These are phyloP conservation scores for Rostrohypoxylon terebratum DNA, from an alignment of 495 filamentous ascomycete genomes.

Conservation along the genomic window DNA sequence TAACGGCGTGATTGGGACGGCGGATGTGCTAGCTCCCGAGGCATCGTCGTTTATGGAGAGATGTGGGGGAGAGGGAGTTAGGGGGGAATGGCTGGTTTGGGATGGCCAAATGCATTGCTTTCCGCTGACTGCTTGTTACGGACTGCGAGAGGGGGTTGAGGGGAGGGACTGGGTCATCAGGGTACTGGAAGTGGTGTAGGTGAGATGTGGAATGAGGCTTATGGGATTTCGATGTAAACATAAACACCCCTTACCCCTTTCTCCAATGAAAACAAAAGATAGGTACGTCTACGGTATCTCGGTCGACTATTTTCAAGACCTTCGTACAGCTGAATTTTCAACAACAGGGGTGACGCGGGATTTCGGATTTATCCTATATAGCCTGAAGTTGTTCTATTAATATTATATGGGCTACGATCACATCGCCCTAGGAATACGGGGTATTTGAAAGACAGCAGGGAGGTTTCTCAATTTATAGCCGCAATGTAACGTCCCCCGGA, in stretches of 20 bases:
- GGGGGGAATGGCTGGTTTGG: too few relatives aligned
- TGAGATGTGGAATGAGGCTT: too few relatives aligned
- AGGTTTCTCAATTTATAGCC: constrained; percentile 14
- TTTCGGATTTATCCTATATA: constrained; percentile 38
- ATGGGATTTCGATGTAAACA: background rate
- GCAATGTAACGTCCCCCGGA: constrained; percentile 43
- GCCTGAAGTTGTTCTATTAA: constrained; percentile 40
- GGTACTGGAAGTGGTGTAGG: background rate
- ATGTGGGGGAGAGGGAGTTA: background rate
- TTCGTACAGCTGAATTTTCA: background rate
- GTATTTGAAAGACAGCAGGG: constrained; percentile 16
- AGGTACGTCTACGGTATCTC: background rate
- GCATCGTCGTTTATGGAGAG: background rate
- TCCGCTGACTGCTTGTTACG: too few relatives aligned
- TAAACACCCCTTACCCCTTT: background rate
- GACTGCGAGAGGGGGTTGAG: constrained; percentile 42
- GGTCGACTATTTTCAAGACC: background rate
- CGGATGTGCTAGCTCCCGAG: background rate
- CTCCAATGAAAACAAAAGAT: background rate
- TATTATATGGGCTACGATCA: constrained; percentile 33
- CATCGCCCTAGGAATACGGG: constrained; percentile 34
- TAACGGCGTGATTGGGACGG: constrained; percentile 52
- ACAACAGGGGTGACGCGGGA: constrained; percentile 13
- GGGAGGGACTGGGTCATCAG: constrained; percentile 55
- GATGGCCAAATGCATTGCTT: too few relatives aligned